A percentile compares a stretch with the other conserved stretches of the same genome.
phyloP scores from a whole-genome alignment of 495 filamentous ascomycete species.

The Aspergillus hancockii region DNA sequence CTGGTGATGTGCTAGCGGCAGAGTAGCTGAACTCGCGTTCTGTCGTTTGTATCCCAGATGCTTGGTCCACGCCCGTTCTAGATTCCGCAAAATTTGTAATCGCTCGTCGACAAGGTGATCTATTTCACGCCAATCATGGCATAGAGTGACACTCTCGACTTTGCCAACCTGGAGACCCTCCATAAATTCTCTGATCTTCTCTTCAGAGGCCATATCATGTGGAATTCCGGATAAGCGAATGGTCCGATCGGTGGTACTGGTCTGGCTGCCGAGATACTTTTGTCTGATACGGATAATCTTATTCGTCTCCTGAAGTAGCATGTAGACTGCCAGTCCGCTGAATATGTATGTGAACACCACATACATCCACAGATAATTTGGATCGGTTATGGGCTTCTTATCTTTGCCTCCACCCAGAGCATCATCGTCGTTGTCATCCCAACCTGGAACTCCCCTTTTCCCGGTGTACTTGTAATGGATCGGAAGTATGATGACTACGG shows the following conservation, averaged over 20 bases:
- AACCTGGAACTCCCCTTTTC: conserved; percentile 43
- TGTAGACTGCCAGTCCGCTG: conserved; percentile 75
- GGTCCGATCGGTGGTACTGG: conserved; percentile 90
- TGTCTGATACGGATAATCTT: conserved; percentile 84
- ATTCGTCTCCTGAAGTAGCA: conserved; percentile 78
- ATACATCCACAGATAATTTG: conserved; percentile 86
- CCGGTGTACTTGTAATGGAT: conserved; percentile 74
- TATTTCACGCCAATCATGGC: conserved; percentile 82
- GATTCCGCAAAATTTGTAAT: conserved; percentile 60
- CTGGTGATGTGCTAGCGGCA: conserved; percentile 55
- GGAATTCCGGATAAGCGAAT: conserved; percentile 91
- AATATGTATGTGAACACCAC: conserved; percentile 90
- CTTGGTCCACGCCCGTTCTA: conserved; percentile 86
- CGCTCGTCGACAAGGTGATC: conserved; percentile 75
- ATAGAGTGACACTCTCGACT: conserved; percentile 86
- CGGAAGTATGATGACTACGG: conserved; percentile 76
- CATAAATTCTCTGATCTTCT: conserved; percentile 81
- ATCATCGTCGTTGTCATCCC: conserved; percentile 32
- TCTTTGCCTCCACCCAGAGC: conserved; percentile 19
- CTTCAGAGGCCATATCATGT: conserved; percentile 72
- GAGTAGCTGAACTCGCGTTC: conserved; percentile 47
- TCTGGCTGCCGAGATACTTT: conserved; percentile 88
- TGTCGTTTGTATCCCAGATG: conserved; percentile 57
- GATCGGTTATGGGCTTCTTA: conserved; percentile 33
- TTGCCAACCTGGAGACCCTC: conserved; percentile 89